A percentile compares a stretch with the other conserved stretches of the same genome.
Conservation (phyloP, 1,284 basidiomycete genomes). For the Marasmius sp. region DNA sequence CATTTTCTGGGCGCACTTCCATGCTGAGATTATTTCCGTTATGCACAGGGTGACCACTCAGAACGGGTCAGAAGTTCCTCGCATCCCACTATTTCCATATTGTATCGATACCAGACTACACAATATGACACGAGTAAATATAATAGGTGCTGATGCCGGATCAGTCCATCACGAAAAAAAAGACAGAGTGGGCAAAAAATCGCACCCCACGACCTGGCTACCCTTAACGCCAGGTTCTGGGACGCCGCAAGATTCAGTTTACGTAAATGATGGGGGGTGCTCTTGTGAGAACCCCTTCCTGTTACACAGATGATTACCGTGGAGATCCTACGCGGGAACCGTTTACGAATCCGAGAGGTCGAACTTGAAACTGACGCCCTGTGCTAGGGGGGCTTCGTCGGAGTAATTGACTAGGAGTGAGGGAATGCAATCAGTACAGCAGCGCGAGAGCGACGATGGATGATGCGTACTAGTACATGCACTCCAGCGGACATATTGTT, state of each 20-base stretch:
- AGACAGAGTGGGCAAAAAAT: conserved; percentile 8
- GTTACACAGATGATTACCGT: neutral
- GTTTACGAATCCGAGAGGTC: neutral
- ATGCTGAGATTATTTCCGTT: neutral
- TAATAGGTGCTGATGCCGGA: conserved; percentile 11
- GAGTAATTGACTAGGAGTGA: conserved; percentile 77
- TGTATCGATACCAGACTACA: neutral
- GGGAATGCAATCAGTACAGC: neutral
- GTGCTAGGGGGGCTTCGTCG: conserved; percentile 84
- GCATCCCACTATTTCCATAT: conserved; percentile 5
- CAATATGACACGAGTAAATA: conserved; percentile 1
- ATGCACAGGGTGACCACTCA: neutral
- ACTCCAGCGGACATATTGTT: conserved; percentile 88
- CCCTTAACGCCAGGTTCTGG: conserved; percentile 6
- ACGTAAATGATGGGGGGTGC: neutral
- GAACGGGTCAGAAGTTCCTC: neutral
- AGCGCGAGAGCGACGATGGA: neutral
- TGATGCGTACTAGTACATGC: conserved; percentile 68
- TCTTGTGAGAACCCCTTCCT: neutral
- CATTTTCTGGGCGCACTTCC: neutral
- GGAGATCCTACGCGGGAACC: neutral
- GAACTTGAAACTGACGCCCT: conserved; percentile 79
- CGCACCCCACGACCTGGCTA: conserved; percentile 10
- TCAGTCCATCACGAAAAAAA: conserved; percentile 10
- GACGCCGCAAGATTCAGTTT: neutral